Base-by-base conservation (phyloP, 768 basidiomycete species). In the Tephrocybe sp. region DNA sequence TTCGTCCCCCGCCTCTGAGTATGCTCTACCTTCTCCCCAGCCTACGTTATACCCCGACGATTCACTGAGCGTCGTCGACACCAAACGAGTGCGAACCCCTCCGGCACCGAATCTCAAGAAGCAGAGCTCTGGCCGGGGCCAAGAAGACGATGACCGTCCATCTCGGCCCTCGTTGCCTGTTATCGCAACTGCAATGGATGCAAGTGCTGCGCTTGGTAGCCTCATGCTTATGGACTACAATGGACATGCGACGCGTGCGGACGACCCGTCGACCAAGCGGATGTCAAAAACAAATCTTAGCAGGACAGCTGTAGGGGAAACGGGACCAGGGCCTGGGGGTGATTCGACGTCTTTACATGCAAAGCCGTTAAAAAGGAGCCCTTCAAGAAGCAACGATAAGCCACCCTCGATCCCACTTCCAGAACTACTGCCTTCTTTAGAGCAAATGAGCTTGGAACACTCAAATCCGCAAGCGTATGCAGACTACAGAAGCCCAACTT, bases 331-430 rank as follows among this genome's bases (percentile, higher is more conserved):
- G 62, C 40, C n/a, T n/a, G n/a, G n/a, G n/a, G 65, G 59, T 16
- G 44, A 65, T 48, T 34, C n/a, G 2, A n/a, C 4, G 11, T 31
- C 27, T 2, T 15, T 11, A 5, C 22, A 18, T 18, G 36, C 40
- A 12, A 55, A 39, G 39, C 28, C 18, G 21, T 15, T 36, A 26
- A 60, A 55, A 31, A 47, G 40, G 39, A 46, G 21, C 22, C 35
- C 24, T 6, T 31, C 47, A 32, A 65, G 55, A 63, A 67, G 66
- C 62, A 74, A 76, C 47, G 86, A 87, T 60, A 81, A 74, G 61
- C 86, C 87, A 12, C 88, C 88, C 11, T 79, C 85, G 1, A 87
- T 91, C n/a, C 89, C 89, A 3, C 87, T 87, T 3, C 89, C 89
- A 2, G 86, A 86, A 13, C 77, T 82, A 18, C 62, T 89, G 34